These are phyloP conservation scores for Eucalyptus dawsonii DNA, from an alignment of 345 rosid genomes.

Conservation along the genomic window DNA sequence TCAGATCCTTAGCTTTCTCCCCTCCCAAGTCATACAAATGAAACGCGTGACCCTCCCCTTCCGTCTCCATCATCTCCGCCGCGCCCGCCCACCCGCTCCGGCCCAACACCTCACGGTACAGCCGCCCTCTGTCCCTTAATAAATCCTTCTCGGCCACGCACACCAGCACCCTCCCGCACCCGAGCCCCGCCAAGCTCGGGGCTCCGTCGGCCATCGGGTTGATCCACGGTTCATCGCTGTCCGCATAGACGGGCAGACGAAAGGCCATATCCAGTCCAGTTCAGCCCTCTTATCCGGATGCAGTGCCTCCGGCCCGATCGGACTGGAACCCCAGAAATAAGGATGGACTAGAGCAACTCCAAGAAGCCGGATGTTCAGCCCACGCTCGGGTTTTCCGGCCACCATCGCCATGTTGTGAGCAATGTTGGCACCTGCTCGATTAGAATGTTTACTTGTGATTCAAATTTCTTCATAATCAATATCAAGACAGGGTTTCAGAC, in stretches of 20 bases:
- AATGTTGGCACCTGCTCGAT: slow-evolving; percentile 23
- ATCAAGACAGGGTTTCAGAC: not conserved
- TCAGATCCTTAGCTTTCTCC: not conserved
- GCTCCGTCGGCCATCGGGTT: slow-evolving; percentile 29
- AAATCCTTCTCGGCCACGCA: slow-evolving; percentile 44
- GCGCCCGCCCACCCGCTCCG: slow-evolving; percentile 37
- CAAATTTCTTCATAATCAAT: not conserved
- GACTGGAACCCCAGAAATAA: slow-evolving; percentile 32
- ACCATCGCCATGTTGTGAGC: slow-evolving; percentile 29
- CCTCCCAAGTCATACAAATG: not conserved
- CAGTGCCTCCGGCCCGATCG: slow-evolving; percentile 24
- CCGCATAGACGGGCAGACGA: slow-evolving; percentile 23
- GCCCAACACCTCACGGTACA: slow-evolving; percentile 21
- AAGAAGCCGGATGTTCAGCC: slow-evolving; percentile 1
- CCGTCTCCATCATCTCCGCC: slow-evolving; percentile 26
- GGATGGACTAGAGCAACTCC: slow-evolving; percentile 33
- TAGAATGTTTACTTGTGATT: not conserved
- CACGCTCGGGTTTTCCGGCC: slow-evolving; percentile 18
- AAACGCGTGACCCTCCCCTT: not conserved
- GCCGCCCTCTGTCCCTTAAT: slow-evolving; percentile 32
- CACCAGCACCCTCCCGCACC: slow-evolving; percentile 29
- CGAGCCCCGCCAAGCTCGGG: slow-evolving; percentile 21
- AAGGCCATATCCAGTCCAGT: slow-evolving; percentile 28
- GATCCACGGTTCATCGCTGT: slow-evolving; percentile 42
- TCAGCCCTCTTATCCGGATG: slow-evolving; percentile 6